Base-by-base conservation (phyloP, 2,329 filamentous ascomycete genomes). In the Akanthomyces muscarius region DNA sequence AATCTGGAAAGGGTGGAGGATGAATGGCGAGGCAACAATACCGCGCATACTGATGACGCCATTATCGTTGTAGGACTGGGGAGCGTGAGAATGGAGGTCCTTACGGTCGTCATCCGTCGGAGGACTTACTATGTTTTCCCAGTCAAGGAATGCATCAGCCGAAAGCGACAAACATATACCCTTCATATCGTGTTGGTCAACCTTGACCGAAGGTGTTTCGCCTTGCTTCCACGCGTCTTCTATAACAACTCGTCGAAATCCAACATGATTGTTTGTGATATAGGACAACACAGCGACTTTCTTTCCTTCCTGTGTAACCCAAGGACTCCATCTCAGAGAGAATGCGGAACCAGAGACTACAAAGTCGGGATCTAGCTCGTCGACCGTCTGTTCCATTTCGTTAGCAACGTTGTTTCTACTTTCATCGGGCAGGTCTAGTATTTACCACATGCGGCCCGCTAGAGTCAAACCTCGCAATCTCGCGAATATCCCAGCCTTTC, bases 281-380 rank as follows among this genome's bases (percentile, higher is more conserved):
- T 84, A 85, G 0, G 82, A 81, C 4, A 87, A 63, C 1, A 82
- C 76, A 21, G 80, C 78, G 0, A 75, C 77, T 23, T 73, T 73
- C 1, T 69, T 73, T 5, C 69, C 72, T 1, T 70, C 71, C 0
- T 67, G 68, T 2, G 72, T 69, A 2, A 79, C 64, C 83, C 83
- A 86, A 0, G 83, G 82, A 33, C 82, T 81, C 80, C 82, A 86
- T 67, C 74, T 80, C 3, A 86, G 68, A 3, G 80, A 78, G 63
- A 82, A 85, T 0, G 80, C 78, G 5, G 80, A 83, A 6, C 76
- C 77, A 33, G 72, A 75, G 2, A 82, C 80, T 3, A 77, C 73
- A 61, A 77, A 84, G 58, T 86, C 80, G 0, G 80, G 78, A 61
- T 86, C 81, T 2, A 68, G 69, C 1, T 68, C 65, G 63, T 75